These are phyloP conservation scores for Claviceps paspali DNA, from an alignment of 2,329 filamentous ascomycete species.

Conservation along the genomic window DNA sequence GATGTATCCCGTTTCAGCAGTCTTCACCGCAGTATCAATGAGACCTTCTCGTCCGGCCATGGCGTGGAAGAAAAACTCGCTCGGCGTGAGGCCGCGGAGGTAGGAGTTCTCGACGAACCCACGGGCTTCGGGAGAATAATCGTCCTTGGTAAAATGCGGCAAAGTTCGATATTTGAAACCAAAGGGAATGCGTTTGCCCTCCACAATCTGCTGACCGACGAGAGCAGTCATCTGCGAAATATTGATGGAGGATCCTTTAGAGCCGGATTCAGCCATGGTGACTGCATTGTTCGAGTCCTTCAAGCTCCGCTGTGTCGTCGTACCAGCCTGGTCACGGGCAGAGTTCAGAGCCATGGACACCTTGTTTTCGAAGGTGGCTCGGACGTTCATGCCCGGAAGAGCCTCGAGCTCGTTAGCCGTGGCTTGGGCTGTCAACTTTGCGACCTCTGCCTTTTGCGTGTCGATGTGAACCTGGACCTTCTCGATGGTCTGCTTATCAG, in stretches of 20 bases:
- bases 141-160: constrained; percentile 97
- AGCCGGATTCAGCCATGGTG: constrained; percentile 90
- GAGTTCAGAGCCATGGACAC: constrained; percentile 89
- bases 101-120: constrained; percentile 99
- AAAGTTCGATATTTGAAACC: constrained; percentile 97
- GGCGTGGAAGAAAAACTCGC: constrained; percentile 98
- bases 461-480: constrained; percentile 74
- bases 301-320: constrained; percentile 75
- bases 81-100: constrained; percentile 82
- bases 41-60: constrained; percentile 99
- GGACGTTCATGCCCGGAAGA: constrained; percentile 95
- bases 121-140: constrained; percentile 92
- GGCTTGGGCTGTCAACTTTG: constrained; percentile 57
- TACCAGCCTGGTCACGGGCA: constrained; percentile 93
- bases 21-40: constrained; percentile 98
- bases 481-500: constrained; percentile 68
- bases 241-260: constrained; percentile 97
- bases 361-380: constrained; percentile 95
- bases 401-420: constrained; percentile 80
- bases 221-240: constrained; percentile 99
- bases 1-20: constrained; percentile 96
- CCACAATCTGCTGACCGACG: constrained; percentile 94
- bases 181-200: constrained; percentile 97
- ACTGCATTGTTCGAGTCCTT: constrained; percentile 95
- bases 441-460: constrained; percentile 68